Evolutionary conservation across 208 protist genomes (phyloP).

Genomic region (Leishmania tarentolae): DNA sequence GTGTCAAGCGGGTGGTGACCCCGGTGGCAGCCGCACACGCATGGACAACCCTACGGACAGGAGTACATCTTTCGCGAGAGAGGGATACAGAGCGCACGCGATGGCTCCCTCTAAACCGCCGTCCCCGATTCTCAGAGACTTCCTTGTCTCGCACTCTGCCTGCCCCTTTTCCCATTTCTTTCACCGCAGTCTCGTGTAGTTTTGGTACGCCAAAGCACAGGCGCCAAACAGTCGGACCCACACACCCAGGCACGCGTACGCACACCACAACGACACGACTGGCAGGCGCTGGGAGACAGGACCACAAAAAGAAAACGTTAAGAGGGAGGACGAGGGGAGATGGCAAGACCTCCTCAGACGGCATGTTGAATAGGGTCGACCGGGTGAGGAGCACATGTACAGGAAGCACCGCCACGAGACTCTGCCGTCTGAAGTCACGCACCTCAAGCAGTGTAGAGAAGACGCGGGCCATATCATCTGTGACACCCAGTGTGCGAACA

Average conservation of each 20-base stretch:
- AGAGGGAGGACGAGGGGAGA: not conserved
- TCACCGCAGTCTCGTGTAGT: not conserved
- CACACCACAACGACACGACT: not conserved
- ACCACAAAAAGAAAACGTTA: no score
- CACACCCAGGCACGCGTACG: constrained; percentile 3
- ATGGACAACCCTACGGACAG: not conserved
- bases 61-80: not conserved
- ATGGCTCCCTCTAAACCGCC: not conserved
- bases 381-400: not conserved
- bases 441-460: no score
- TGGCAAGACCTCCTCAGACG: not conserved
- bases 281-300: not conserved
- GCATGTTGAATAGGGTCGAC: not conserved
- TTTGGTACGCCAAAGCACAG: not conserved
- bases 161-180: not conserved
- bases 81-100: not conserved
- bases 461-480: no score
- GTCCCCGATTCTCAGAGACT: not conserved
- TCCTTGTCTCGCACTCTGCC: not conserved
- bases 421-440: no score
- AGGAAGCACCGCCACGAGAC: not conserved
- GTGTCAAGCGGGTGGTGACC: not conserved
- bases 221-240: not conserved
- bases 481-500: not conserved
- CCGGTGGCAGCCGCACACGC: not conserved